Base-by-base conservation (phyloP, 345 rosid species). In the Brassica rapa region DNA sequence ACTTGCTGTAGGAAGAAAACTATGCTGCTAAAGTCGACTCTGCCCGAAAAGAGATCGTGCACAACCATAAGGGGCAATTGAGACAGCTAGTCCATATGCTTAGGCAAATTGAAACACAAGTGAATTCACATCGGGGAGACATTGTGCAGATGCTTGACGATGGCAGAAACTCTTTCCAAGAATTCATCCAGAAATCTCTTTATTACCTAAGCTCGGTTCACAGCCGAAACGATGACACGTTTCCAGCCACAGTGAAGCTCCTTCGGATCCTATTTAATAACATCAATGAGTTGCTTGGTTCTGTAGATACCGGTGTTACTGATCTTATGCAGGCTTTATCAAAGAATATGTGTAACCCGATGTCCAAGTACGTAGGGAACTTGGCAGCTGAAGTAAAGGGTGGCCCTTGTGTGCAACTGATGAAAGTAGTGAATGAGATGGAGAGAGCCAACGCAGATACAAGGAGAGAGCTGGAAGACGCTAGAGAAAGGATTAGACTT, bases 331-430 rank as follows among this genome's bases (percentile, higher is more conserved):
- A 81, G 74, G 85, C 78, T 69, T 77, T 89, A 70, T 80, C 82
- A 16, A 74, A 66, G 72, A 74, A 76, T 11, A 86, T 89, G 86
- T 89, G 91, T 78, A 72, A 39, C 70, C 93, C 93, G 29, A 86
- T 89, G 87, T 78, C 85, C 72, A 85, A 84, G 63, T 85, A 87
- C 73, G 86, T 79, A 29, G 86, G 83, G 4, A 66, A 83, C 71
- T 76, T 86, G 59, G 79, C 80, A 71, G 85, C 81, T 78, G 91
- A 89, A 60, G 65, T 89, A 63, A 84, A 83, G 63, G 62, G 57
- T n/a, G 93, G 89, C 51, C 81, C 85, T 24, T 81, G 77, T 70
- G 76, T 79, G 29, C 78, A 70, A 32, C 83, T 88, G 62, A 78
- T 85, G 84, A 79, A 74, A 37, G 46, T 75, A 55, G 86, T 85